Conservation (phyloP, 2,329 filamentous ascomycete species). For the Achaetomium macrosporum region DNA sequence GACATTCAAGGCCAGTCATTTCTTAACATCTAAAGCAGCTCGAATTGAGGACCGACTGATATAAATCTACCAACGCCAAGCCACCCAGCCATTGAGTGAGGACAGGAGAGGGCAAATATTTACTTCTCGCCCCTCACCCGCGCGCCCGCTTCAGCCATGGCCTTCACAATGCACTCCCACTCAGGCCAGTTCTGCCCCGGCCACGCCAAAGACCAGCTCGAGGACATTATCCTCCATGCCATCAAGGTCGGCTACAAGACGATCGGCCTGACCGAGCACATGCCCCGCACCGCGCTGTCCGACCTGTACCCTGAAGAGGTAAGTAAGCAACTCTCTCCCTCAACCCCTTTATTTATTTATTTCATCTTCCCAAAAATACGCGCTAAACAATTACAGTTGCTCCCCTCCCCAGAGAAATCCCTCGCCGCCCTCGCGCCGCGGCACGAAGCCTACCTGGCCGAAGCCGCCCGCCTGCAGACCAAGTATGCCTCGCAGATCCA, state of each 20-base stretch:
- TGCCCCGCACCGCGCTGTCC: conserved; percentile 66
- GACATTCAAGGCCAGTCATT: too few relatives aligned
- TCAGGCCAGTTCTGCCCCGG: conserved; percentile 93
- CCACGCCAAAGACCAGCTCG: conserved; percentile 79
- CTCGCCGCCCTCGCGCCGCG: conserved; percentile 46
- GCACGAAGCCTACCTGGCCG: conserved; percentile 66
- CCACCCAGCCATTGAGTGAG: neutral
- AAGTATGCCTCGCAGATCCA: conserved; percentile 67
- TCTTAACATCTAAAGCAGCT: too few relatives aligned
- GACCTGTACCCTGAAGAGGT: conserved; percentile 90
- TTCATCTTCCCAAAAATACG: neutral
- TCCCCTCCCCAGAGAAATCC: conserved; percentile 41
- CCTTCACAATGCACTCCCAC: conserved; percentile 96
- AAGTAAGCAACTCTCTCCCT: too few relatives aligned
- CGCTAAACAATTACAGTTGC: conserved; percentile 38
- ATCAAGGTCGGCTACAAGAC: conserved; percentile 73
- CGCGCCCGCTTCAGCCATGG: conserved; percentile 56
- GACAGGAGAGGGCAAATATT: too few relatives aligned
- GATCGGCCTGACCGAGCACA: conserved; percentile 90
- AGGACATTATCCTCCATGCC: conserved; percentile 74
- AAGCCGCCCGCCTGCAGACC: conserved; percentile 66
- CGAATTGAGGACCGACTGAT: too few relatives aligned
- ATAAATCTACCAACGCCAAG: neutral
- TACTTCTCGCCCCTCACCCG: neutral
- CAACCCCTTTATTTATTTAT: conserved; percentile 1